These are phyloP conservation scores for Fusarium sp. DNA, from an alignment of 2,329 filamentous ascomycete genomes.

Conservation along the genomic window DNA sequence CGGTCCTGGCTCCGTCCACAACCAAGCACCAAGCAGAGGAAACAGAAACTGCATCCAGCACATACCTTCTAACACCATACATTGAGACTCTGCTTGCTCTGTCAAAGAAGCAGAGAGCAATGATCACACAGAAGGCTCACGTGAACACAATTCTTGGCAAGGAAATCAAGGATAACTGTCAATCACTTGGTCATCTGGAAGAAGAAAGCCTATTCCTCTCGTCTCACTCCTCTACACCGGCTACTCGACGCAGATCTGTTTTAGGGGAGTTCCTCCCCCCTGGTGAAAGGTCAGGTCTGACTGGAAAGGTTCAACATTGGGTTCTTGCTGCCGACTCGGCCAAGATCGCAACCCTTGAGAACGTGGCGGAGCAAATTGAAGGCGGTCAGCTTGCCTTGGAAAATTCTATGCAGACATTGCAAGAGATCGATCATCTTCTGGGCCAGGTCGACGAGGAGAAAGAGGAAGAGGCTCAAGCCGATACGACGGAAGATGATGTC, in stretches of 20 bases:
- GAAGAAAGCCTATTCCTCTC: slow-evolving; percentile 72
- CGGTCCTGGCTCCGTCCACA: slow-evolving; percentile 29
- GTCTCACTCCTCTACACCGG: slow-evolving; percentile 57
- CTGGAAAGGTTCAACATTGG: slow-evolving; percentile 65
- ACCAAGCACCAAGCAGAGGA: slow-evolving; percentile 22
- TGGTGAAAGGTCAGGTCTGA: slow-evolving; percentile 54
- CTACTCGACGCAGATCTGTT: slow-evolving; percentile 52
- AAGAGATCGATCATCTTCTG: slow-evolving; percentile 62
- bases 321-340: slow-evolving; percentile 69
- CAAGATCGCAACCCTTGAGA: slow-evolving; percentile 68
- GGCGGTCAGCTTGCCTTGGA: slow-evolving; percentile 67
- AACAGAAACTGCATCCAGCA: slow-evolving; percentile 38
- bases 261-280: slow-evolving; percentile 58
- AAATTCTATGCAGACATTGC: slow-evolving; percentile 60
- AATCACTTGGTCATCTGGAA: slow-evolving; percentile 64
- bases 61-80: slow-evolving; percentile 66
- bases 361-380: slow-evolving; percentile 69
- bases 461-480: slow-evolving; percentile 34
- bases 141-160: slow-evolving; percentile 61
- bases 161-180: slow-evolving; percentile 62
- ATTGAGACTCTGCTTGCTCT: slow-evolving; percentile 64
- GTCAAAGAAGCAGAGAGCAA: slow-evolving; percentile 66
- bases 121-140: slow-evolving; percentile 69
- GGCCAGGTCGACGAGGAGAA: slow-evolving; percentile 49
- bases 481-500: slow-evolving; percentile 44